Evolutionary conservation across 495 filamentous ascomycete species (phyloP).

Genomic region (Aspergillus biplanus): DNA sequence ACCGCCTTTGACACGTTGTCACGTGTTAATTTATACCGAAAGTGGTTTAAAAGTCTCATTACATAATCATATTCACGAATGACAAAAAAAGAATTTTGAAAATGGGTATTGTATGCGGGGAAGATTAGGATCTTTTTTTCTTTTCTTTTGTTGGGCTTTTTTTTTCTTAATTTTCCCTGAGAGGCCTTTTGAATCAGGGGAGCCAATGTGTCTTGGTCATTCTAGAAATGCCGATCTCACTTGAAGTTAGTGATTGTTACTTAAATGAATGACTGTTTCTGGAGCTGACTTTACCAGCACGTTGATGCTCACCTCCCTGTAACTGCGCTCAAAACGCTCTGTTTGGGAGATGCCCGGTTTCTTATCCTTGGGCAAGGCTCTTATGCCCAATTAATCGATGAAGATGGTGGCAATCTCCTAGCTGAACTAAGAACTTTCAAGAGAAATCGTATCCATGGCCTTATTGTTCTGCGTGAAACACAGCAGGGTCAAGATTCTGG

Average conservation of each 20-base stretch:
- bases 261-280: slow-evolving; percentile 10
- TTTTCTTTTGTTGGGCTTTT: background rate
- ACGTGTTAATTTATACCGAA: slow-evolving; percentile 26
- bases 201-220: slow-evolving; percentile 25
- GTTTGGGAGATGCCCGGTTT: slow-evolving; percentile 28
- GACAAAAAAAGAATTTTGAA: slow-evolving; percentile 14
- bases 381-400: slow-evolving; percentile 42
- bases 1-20: slow-evolving; percentile 28
- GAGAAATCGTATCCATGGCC: slow-evolving; percentile 49
- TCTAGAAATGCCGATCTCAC: slow-evolving; percentile 36
- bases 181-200: slow-evolving; percentile 2
- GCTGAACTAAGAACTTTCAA: slow-evolving; percentile 39
- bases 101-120: slow-evolving; percentile 25
- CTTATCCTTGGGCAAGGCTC: slow-evolving; percentile 49
- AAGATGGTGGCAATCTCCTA: slow-evolving; percentile 34
- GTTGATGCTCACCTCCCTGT: slow-evolving; percentile 53
- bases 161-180: slow-evolving; percentile 9
- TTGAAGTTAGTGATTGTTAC: slow-evolving; percentile 38
- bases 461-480: slow-evolving; percentile 31
- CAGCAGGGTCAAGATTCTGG: slow-evolving; percentile 26
- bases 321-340: slow-evolving; percentile 41
- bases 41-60: slow-evolving; percentile 22
- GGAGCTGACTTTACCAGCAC: slow-evolving; percentile 37
- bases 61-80: slow-evolving; percentile 27
- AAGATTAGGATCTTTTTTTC: slow-evolving; percentile 21